These are phyloP conservation scores for Sphaerulina vaccinii DNA, from an alignment of 2,329 filamentous ascomycete genomes.

Conservation along the genomic window DNA sequence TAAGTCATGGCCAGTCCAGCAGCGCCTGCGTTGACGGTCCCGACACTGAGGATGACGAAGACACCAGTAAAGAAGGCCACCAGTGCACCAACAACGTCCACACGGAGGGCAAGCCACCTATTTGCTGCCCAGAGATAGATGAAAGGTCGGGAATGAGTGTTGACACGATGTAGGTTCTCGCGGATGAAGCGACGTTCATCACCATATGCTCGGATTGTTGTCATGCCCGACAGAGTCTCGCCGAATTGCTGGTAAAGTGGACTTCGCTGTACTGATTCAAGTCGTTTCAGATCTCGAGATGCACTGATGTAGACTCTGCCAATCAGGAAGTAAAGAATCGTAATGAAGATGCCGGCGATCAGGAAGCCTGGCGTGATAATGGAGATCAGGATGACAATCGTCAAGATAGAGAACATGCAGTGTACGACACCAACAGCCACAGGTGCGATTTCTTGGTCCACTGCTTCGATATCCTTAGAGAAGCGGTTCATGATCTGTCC, in stretches of 20 bases:
- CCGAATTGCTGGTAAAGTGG: slow-evolving; percentile 97
- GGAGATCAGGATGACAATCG: slow-evolving; percentile 84
- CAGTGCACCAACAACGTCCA: slow-evolving; percentile 84
- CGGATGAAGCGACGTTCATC: slow-evolving; percentile 90
- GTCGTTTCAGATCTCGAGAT: slow-evolving; percentile 90
- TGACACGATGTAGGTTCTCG: slow-evolving; percentile 84
- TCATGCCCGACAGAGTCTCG: slow-evolving; percentile 90
- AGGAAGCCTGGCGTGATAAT: slow-evolving; percentile 88
- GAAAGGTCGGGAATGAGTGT: slow-evolving; percentile 87
- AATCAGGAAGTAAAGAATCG: slow-evolving; percentile 74
- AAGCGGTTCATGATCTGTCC: slow-evolving; percentile 98
- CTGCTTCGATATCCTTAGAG: slow-evolving; percentile 91
- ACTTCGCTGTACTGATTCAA: slow-evolving; percentile 91
- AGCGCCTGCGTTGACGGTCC: slow-evolving; percentile 81
- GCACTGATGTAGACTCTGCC: slow-evolving; percentile 86
- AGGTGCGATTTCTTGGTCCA: slow-evolving; percentile 94
- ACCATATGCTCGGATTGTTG: slow-evolving; percentile 93
- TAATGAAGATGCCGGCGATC: slow-evolving; percentile 82
- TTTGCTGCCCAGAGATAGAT: slow-evolving; percentile 97
- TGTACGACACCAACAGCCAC: slow-evolving; percentile 76
- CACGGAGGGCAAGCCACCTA: slow-evolving; percentile 90
- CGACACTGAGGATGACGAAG: slow-evolving; percentile 82
- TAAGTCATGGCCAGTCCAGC: slow-evolving; percentile 94
- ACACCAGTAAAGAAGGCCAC: slow-evolving; percentile 92
- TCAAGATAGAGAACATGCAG: slow-evolving; percentile 67